Base-by-base conservation (phyloP, 805 yeast species). In the Diddensiella caesifluorescens region DNA sequence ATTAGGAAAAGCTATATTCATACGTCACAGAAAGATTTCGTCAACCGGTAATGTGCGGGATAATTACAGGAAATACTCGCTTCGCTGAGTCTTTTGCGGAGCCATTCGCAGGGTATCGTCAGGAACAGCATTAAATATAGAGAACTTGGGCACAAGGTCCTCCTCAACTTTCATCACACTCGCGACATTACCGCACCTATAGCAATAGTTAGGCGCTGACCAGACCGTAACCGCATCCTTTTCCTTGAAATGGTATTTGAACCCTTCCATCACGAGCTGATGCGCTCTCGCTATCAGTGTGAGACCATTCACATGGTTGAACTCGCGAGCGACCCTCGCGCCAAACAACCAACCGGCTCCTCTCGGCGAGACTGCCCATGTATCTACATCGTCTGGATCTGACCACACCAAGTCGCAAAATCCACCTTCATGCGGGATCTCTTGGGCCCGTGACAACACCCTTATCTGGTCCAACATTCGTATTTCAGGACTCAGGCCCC, bases 261-360 rank as follows among this genome's bases (percentile, higher is more conserved):
- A 90, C 1, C 98, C 98, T 61, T 90, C 98, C 96, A 92, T 94
- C 16, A 92, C 97, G 62, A 90, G 75, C 65, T 90, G 98, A 67
- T 90, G 98, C 0, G 97, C 97, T 55, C 98, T 74, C 7, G 98
- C 97, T 45, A 90, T 88, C 52, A 90, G 69, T 50, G 77, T 78
- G 47, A 92, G 69, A 50, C 88, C 88, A 61, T 92, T 90, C 42
- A 90, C 94, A 63, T 92, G 95, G 65, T 90, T 92, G 67, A 92
- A 92, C 63, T 92, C 97, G 44, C 96, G 69, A 13, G 95, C 92
- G 19, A 92, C 97, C 61, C 83, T 83, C 34, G 88, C 77, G 19
- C 98, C 98, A 62, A 90, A 90, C 40, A 90, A 67, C 97, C 97
- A 90, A 9, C 98, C 98, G 0, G 98, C 98, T 48, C 98, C 98